Base-by-base conservation (phyloP, 148 eudicot genomes). In the Vaccinium myrtillus region DNA sequence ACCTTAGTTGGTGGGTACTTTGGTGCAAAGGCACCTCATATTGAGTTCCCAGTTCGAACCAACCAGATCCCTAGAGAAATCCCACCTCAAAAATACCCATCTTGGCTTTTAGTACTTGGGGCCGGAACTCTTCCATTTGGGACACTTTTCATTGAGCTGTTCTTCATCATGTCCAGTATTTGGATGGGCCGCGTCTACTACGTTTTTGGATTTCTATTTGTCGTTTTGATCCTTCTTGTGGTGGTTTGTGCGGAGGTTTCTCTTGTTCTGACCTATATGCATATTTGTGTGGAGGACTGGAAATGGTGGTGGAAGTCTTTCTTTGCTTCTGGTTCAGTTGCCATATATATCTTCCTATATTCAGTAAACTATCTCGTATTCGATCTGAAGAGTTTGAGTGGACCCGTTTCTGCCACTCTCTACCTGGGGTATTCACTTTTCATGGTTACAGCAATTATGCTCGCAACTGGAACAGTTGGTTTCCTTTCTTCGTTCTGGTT, bases 291-390 rank as follows among this genome's bases (percentile, higher is more conserved):
- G 39, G 89, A 87, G 77, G 89, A 87, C 75, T 87, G 48, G 30
- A 87, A 82, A 70, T 87, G 89, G 89, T 87, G 89, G 89, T 87
- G 89, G 89, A 87, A 87, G 77, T 87, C 89, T 43, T 87, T 87
- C 71, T 87, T 87, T 70, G 89, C 89, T 48, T 87, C 89, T 73
- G 89, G 89, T 8, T 87, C 89, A 11, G 89, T 87, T 27, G 89
- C 89, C 85, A 82, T 87, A 50, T 87, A 87, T 58, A 87, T 87
- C 77, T 87, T 87, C 58, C 19, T 87, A 32, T 87, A 87, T 77
- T 87, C 89, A 0, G 61, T 87, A 15, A 87, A 87, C 75, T 87
- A 87, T 43, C 87, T 87, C 13, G 82, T 87, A 50, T 87, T 87
- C 54, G 89, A 87, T 69, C 87, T 87, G 5, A 85, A 87, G 87